These are phyloP conservation scores for Tephrocybe sp. DNA, from an alignment of 768 basidiomycete genomes.

Conservation along the genomic window DNA sequence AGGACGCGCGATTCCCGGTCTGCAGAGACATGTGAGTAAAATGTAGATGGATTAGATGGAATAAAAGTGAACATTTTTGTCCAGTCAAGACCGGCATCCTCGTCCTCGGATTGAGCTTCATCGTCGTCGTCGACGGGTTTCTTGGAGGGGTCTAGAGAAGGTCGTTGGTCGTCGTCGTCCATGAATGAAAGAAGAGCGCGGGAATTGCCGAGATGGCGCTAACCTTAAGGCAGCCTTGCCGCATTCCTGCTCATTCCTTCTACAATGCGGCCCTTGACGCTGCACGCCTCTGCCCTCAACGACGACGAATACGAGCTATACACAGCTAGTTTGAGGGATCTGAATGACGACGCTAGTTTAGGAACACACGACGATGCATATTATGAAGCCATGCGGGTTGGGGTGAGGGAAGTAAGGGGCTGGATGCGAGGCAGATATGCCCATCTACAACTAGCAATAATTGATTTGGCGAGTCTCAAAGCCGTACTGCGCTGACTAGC, in stretches of 20 bases:
- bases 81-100: conserved; percentile 81
- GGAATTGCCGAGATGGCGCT: conserved; percentile 4
- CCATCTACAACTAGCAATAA: conserved; percentile 42
- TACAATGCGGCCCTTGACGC: conserved; percentile 55
- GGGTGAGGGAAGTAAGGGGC: conserved; percentile 66
- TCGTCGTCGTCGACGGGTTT: conserved; percentile 29
- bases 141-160: too few relatives aligned
- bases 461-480: conserved; percentile 49
- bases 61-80: conserved; percentile 55
- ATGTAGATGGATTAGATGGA: background rate
- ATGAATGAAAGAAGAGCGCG: background rate
- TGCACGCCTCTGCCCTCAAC: conserved; percentile 76
- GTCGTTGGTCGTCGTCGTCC: conserved; percentile 10
- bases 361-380: conserved; percentile 38
- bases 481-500: background rate
- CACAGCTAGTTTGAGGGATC: conserved; percentile 56
- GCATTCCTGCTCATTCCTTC: background rate
- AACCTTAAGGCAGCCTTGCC: conserved; percentile 2
- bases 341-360: conserved; percentile 26
- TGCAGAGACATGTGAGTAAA: conserved; percentile 19
- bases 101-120: conserved; percentile 48
- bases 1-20: conserved; percentile 47
- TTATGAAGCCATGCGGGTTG: conserved; percentile 52
- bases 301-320: conserved; percentile 70
- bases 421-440: conserved; percentile 75